Conservation (phyloP, 2,329 filamentous ascomycete species). For the Dactylellina haptotyla region DNA sequence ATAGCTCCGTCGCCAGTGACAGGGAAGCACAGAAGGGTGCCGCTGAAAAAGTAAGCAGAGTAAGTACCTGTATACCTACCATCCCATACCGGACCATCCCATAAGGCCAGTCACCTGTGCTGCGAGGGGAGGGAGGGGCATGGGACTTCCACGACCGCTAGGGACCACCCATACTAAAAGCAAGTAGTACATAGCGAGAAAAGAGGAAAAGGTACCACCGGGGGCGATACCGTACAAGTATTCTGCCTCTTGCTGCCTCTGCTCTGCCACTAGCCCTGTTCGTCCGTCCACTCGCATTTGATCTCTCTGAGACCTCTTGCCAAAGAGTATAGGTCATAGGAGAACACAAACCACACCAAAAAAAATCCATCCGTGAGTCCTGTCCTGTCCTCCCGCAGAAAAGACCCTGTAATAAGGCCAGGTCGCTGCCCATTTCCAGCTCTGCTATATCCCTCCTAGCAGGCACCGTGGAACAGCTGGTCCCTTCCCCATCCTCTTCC, state of each 20-base stretch:
- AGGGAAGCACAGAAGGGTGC: constrained; percentile 37
- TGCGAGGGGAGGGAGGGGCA: constrained; percentile 47
- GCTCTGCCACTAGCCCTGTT: constrained; percentile 41
- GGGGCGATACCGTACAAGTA: constrained; percentile 51
- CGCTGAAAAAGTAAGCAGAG: constrained; percentile 50
- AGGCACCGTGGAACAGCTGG: constrained; percentile 47
- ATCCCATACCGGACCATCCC: no score
- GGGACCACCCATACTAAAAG: constrained; percentile 37
- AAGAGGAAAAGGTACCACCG: constrained; percentile 46
- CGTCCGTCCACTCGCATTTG: constrained; percentile 31
- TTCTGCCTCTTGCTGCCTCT: constrained; percentile 25
- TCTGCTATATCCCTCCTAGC: constrained; percentile 48
- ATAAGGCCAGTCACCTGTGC: constrained; percentile 9
- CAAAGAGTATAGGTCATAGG: constrained; percentile 49
- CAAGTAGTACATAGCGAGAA: constrained; percentile 51
- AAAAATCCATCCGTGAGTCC: constrained; percentile 48
- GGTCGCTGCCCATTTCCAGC: constrained; percentile 43
- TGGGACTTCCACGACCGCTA: constrained; percentile 34
- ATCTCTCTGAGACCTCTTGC: constrained; percentile 40
- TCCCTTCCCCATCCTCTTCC: constrained; percentile 44
- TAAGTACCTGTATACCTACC: no score
- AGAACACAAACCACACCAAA: constrained; percentile 50
- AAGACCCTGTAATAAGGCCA: constrained; percentile 53
- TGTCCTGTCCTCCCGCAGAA: constrained; percentile 41
- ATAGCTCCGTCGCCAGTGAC: constrained; percentile 29